These are phyloP conservation scores for Aphanomyces stellatus DNA, from an alignment of 352 stramenopile genomes.

Conservation along the genomic window DNA sequence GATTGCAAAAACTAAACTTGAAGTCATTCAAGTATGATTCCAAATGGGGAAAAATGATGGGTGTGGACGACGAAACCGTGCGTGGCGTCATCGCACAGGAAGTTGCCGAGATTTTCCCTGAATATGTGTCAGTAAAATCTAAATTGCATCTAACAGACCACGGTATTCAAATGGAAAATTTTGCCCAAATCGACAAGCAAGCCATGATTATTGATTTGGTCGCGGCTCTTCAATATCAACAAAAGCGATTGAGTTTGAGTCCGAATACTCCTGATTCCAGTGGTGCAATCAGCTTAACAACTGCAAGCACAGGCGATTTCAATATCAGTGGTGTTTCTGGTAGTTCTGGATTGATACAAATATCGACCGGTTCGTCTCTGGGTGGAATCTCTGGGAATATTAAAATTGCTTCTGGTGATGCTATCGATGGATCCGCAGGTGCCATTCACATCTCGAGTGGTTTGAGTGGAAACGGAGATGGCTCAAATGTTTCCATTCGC, in stretches of 20 bases:
- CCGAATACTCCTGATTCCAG: constrained; percentile 25
- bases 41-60: constrained; percentile 55
- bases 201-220: constrained; percentile 77
- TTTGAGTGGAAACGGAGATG: background rate
- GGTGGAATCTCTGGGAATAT: background rate
- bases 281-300: constrained; percentile 31
- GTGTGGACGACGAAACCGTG: constrained; percentile 26
- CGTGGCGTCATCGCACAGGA: constrained; percentile 81
- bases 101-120: constrained; percentile 66
- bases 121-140: constrained; percentile 65
- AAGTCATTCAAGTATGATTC: constrained; percentile 64
- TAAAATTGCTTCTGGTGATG: background rate
- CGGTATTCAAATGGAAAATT: constrained; percentile 63
- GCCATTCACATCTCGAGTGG: background rate
- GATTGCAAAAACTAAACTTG: constrained; percentile 47
- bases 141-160: constrained; percentile 65
- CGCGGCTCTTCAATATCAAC: constrained; percentile 62
- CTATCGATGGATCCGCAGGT: background rate
- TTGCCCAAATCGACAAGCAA: constrained; percentile 87
- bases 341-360: too few relatives aligned
- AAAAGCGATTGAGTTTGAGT: constrained; percentile 31
- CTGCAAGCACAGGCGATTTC: constrained; percentile 21
- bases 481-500: background rate
- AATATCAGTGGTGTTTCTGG: too few relatives aligned
- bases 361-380: too few relatives aligned